Evolutionary conservation across 768 basidiomycete species (phyloP), one percentile per base, ranked within the genome.

Genomic region (Macrolepiota dolichaula): DNA sequence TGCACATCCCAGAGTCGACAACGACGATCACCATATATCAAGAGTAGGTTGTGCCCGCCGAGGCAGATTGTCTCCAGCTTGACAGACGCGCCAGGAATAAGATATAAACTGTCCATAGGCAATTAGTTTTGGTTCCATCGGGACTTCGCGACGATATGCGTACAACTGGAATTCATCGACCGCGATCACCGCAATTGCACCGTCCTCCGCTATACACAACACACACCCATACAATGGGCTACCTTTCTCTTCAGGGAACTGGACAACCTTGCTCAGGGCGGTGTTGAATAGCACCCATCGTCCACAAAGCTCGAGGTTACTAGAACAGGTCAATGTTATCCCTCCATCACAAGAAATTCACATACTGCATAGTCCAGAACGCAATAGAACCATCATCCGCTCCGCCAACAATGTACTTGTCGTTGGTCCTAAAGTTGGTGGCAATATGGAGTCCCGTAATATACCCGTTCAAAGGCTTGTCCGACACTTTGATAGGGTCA

Each of bases 1-100:
- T 85, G 84, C 15, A 88, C 76, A 67, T 98, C 92, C 94, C 97
- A 99, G 1, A 96, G 73, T 44, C 97, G 79, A 1, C 91, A 92
- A 57, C 87, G 84, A 1, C 83, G 86, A 63, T 91, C 87, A 2
- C 77, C 77, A 71, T 98, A 98, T 1, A 89, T 72, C 5, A 96
- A 74, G 55, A 97, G 69, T 29, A 97, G 71, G 61, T 92, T 87
- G 57, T 88, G 82, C 15, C 81, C 86, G 11, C 84, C 79, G 7
- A 92, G 71, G 67, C 85, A 92, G 15, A 96, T 71, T 49, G 79
- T 72, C 37, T 76, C 73, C 19, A 98, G 76, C 0, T 86, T 84
- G 0, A 86, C 82, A n/a, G 83, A 80, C 1, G 93, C 82, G 6
- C 92, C 94, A 5, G 96, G 96, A 24, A 98, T 81, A 17, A 94